These are phyloP conservation scores for Metschnikowia sp. DNA, from an alignment of 805 yeast genomes.

Conservation along the genomic window DNA sequence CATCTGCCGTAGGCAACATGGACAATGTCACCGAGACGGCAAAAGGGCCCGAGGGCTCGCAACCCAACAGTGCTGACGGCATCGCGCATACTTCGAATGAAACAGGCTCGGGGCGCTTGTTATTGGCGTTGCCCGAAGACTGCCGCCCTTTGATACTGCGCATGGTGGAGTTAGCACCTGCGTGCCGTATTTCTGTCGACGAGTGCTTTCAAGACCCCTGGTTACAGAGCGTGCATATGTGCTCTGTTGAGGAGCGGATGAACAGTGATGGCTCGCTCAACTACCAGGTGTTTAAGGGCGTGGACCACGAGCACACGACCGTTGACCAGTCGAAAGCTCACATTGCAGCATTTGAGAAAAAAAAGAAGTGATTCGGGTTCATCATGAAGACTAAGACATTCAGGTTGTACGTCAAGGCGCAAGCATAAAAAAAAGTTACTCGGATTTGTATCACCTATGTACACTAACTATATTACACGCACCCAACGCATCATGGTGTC, in stretches of 20 bases:
- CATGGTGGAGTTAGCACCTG: constrained; percentile 85
- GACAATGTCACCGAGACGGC: constrained; percentile 21
- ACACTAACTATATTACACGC: constrained; percentile 11
- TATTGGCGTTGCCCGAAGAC: constrained; percentile 68
- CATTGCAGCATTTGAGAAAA: constrained; percentile 87
- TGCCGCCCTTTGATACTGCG: constrained; percentile 63
- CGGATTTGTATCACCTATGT: constrained; percentile 9
- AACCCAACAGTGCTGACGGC: constrained; percentile 21
- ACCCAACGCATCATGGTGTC: constrained; percentile 44
- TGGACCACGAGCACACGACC: constrained; percentile 76
- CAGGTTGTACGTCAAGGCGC: background rate
- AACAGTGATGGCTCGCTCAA: constrained; percentile 37
- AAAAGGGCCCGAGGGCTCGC: constrained; percentile 15
- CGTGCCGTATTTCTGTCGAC: constrained; percentile 77
- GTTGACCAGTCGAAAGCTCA: constrained; percentile 95
- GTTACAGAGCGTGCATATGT: constrained; percentile 63
- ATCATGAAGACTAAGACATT: background rate
- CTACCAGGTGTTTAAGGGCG: constrained; percentile 39
- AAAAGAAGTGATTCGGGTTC: constrained; percentile 44
- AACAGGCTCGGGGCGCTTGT: constrained; percentile 68
- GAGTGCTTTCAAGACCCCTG: constrained; percentile 73
- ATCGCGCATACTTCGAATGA: constrained; percentile 59
- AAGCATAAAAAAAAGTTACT: background rate
- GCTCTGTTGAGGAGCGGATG: constrained; percentile 52
- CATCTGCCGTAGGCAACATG: constrained; percentile 17